These are phyloP conservation scores for Elsinoe australis DNA, from an alignment of 2,329 filamentous ascomycete genomes.

Conservation along the genomic window DNA sequence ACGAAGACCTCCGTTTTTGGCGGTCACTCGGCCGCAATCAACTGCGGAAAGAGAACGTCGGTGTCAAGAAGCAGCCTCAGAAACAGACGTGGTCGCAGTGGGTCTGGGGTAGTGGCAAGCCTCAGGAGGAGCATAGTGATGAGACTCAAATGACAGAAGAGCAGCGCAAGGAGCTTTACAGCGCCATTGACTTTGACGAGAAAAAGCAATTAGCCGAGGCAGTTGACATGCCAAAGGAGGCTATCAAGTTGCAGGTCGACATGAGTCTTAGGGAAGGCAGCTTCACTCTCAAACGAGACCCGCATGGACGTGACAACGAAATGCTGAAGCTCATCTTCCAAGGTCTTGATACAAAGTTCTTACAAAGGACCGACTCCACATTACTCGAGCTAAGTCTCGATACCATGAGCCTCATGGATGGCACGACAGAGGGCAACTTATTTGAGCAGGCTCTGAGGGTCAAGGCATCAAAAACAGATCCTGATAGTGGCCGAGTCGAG, in stretches of 20 bases:
- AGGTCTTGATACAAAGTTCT: conserved; percentile 79
- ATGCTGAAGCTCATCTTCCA: conserved; percentile 91
- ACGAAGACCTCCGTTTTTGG: conserved; percentile 97
- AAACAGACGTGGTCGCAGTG: conserved; percentile 86
- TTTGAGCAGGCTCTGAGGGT: conserved; percentile 94
- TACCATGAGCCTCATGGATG: conserved; percentile 89
- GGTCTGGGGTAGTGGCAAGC: conserved; percentile 74
- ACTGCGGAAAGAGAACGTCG: conserved; percentile 87
- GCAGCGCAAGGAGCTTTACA: conserved; percentile 91
- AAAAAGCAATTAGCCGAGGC: conserved; percentile 82
- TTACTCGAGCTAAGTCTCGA: conserved; percentile 83
- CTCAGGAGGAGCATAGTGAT: conserved; percentile 55
- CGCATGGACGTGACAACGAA: conserved; percentile 68
- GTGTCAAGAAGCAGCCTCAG: conserved; percentile 63
- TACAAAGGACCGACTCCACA: conserved; percentile 86
- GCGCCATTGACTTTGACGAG: conserved; percentile 97
- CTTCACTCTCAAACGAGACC: conserved; percentile 84
- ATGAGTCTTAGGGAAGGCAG: conserved; percentile 90
- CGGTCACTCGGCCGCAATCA: conserved; percentile 88
- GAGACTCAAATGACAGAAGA: conserved; percentile 88
- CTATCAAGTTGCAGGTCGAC: conserved; percentile 86
- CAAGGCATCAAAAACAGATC: conserved; percentile 67
- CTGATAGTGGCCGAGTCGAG: conserved; percentile 43
- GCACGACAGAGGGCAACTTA: conserved; percentile 81
- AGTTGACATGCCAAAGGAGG: conserved; percentile 83